A percentile compares a stretch with the other conserved stretches of the same genome.
Evolutionary conservation across 176 grass and related monocot genomes (phyloP).

Genomic region (Carex parvula): DNA sequence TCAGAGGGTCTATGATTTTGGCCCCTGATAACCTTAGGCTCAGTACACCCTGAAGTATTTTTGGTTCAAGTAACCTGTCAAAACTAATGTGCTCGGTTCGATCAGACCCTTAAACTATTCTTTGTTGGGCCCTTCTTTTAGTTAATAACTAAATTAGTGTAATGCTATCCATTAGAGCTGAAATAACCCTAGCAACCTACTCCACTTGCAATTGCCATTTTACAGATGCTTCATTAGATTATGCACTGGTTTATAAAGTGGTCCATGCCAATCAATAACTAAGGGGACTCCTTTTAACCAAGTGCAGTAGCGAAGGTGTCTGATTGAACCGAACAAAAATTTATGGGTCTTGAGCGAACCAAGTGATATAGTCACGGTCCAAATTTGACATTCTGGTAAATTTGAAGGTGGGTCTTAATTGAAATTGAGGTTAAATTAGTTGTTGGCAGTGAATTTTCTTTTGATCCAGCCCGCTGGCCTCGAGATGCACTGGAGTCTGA

Average conservation of each 20-base stretch:
- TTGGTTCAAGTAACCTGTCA: neutral
- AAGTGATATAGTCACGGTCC: neutral
- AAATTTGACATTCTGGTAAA: neutral
- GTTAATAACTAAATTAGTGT: neutral
- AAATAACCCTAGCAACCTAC: neutral
- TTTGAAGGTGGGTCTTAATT: neutral
- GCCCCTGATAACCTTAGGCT: neutral
- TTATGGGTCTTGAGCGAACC: neutral
- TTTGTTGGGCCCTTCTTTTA: neutral
- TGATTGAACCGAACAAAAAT: neutral
- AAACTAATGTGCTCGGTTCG: neutral
- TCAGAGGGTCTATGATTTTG: neutral
- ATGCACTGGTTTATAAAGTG: neutral
- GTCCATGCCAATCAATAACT: neutral
- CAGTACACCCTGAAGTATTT: neutral
- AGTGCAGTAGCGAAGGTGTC: neutral
- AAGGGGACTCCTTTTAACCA: neutral
- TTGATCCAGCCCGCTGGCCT: slow-evolving; percentile 51
- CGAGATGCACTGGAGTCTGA: slow-evolving; percentile 51
- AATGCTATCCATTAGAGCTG: neutral
- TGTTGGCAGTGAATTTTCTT: slow-evolving; percentile 68
- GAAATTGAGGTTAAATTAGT: neutral
- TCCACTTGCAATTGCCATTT: neutral
- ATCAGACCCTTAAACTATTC: neutral
- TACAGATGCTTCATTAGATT: neutral